These are phyloP conservation scores for Cyclanthera cordifolia DNA, from an alignment of 306 rosid genomes.

Conservation along the genomic window DNA sequence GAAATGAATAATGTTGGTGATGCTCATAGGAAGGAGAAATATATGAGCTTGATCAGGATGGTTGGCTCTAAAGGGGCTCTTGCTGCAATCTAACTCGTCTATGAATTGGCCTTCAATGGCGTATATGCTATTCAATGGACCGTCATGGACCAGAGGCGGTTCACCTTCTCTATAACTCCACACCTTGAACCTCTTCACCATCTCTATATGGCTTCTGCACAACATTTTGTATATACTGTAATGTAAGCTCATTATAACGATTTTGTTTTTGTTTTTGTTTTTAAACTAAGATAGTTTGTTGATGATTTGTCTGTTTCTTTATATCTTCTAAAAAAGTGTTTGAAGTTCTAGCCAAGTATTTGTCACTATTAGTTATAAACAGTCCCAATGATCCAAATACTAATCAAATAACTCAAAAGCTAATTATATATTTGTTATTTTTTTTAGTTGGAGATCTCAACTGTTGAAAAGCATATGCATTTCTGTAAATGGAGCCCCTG, in stretches of 20 bases:
- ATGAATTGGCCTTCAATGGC: conserved; percentile 50
- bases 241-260: not conserved
- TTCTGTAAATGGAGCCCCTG: conserved; percentile 48
- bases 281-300: not conserved
- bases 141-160: conserved; percentile 32
- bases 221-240: not conserved
- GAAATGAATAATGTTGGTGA: conserved; percentile 26
- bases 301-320: not conserved
- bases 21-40: conserved; percentile 36
- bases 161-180: conserved; percentile 50
- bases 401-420: not conserved
- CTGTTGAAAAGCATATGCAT: conserved; percentile 55
- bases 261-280: not conserved
- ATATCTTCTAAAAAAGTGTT: not conserved
- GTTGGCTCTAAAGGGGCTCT: conserved; percentile 28
- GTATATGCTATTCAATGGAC: conserved; percentile 34
- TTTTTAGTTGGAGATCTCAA: conserved; percentile 19
- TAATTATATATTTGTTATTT: not conserved
- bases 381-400: not conserved
- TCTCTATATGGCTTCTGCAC: conserved; percentile 42
- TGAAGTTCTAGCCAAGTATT: not conserved
- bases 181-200: conserved; percentile 43
- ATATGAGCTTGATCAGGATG: conserved; percentile 41
- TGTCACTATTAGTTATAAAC: not conserved
- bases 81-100: conserved; percentile 33